Base-by-base conservation (phyloP, 139 green algal species). In the Micromonas pusilla region DNA sequence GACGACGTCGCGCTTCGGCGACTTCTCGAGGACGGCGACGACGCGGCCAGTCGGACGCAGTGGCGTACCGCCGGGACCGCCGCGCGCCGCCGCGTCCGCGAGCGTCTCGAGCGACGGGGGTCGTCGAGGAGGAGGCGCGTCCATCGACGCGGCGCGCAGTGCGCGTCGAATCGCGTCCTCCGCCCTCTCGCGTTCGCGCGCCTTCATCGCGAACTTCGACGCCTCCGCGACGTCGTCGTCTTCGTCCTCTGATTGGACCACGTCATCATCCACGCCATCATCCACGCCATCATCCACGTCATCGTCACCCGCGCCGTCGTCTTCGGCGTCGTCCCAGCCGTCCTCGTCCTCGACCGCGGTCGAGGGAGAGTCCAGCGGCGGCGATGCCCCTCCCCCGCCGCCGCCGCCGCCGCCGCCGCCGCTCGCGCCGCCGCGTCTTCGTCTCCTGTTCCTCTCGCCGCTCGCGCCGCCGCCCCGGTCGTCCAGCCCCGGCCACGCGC, bases 11-110 rank as follows among this genome's bases (percentile, higher is more conserved):
- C 92, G 83, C 31, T 83, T 79, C 23, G 75, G 66, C 0, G 86
- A 90, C 0, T 79, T 83, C 75, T 87, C 65, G 37, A 90, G 57
- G 0, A 97, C 87, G 2, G 79, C 86, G 32, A 95, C 92, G 25
- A 97, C 91, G 60, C 87, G 81, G 31, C 77, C 93, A 52, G 86
- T 86, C 0, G 84, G 80, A 1, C 86, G 83, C 81, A 79, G 79
- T 13, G 31, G 66, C n/a, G 72, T 53, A 6, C 16, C 34, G 34
- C 32, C 32, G 13, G 6, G 6, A 36, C 45, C 34, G 9, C 52
- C 32, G 13, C 16, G n/a, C 65, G 76, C 76, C 36, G 39, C 39
- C 13, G 32, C 4, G 25, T 19, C 60, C 9, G 30, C 60, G 13
- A 67, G 19, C 20, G n/a, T n/a, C n/a, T n/a, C n/a, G n/a, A n/a